Evolutionary conservation across 495 filamentous ascomycete species (phyloP).

Genomic region (Parathielavia appendiculata): DNA sequence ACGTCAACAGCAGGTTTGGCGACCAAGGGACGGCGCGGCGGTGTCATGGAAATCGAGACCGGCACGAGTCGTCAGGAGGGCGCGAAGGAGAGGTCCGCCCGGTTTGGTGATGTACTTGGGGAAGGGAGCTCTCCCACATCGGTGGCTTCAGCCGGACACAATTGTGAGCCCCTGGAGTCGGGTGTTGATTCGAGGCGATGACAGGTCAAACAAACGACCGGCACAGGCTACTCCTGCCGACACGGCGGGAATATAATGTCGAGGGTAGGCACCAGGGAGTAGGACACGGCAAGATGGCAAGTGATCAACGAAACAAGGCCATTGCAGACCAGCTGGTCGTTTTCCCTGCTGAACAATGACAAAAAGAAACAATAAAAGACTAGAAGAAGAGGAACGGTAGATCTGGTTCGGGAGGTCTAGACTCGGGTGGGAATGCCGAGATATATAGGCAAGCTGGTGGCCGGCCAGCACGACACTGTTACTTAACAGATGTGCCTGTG

Average conservation of each 20-base stretch:
- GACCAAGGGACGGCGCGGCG: constrained; percentile 18
- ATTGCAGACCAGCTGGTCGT: constrained; percentile 37
- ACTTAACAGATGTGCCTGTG: constrained; percentile 12
- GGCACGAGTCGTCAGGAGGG: constrained; percentile 9
- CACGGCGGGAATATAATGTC: constrained; percentile 21
- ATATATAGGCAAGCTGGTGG: constrained; percentile 39
- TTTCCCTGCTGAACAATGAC: constrained; percentile 30
- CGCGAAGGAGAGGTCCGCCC: neutral
- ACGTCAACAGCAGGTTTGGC: constrained; percentile 14
- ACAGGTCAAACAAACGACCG: constrained; percentile 27
- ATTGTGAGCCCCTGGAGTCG: constrained; percentile 11
- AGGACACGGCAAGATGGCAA: constrained; percentile 22
- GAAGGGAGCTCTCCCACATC: constrained; percentile 9
- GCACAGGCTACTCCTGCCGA: constrained; percentile 31
- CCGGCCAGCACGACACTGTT: constrained; percentile 18
- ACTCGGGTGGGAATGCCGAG: constrained; percentile 39
- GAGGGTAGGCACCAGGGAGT: constrained; percentile 14
- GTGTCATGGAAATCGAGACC: constrained; percentile 18
- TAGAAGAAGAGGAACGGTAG: constrained; percentile 33
- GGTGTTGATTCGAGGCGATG: constrained; percentile 19
- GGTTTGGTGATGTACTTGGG: neutral
- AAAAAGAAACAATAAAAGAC: constrained; percentile 35
- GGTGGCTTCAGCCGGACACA: neutral
- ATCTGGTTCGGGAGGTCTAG: constrained; percentile 33
- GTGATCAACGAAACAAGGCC: constrained; percentile 40